phyloP scores from a whole-genome alignment of 176 grass and related monocot genomes.

The Carex littledalei region DNA sequence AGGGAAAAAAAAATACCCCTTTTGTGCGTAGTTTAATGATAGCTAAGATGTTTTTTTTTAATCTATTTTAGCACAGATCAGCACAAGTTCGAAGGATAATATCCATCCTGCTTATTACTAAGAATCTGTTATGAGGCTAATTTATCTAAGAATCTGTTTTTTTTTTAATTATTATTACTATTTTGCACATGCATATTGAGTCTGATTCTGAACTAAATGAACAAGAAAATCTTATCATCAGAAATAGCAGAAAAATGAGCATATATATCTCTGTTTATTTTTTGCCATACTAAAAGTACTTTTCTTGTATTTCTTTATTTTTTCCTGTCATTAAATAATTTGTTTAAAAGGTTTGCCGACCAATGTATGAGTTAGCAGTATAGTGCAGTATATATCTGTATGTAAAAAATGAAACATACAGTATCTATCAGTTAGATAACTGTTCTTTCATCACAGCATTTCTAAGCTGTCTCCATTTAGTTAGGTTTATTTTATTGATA shows the following conservation, averaged over 20 bases:
- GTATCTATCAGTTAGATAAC: neutral
- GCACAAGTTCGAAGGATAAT: neutral
- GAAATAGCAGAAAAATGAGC: neutral
- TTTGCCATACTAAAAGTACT: neutral
- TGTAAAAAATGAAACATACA: neutral
- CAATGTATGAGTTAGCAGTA: neutral
- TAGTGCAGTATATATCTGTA: neutral
- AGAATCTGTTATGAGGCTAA: neutral
- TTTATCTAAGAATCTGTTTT: neutral
- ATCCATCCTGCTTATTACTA: neutral
- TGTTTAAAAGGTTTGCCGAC: neutral
- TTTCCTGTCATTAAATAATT: neutral
- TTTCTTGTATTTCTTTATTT: neutral
- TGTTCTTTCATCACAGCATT: neutral
- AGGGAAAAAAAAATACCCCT: neutral
- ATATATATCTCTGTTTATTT: neutral
- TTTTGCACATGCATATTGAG: neutral
- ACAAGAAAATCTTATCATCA: neutral
- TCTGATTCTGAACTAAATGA: neutral
- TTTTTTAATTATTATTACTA: no score
- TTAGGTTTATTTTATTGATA: neutral
- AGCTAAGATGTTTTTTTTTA: neutral
- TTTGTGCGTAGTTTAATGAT: neutral
- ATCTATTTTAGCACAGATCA: neutral
- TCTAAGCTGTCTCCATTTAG: neutral